Conservation (phyloP, 148 eudicot genomes). For the Silene uniflora region DNA sequence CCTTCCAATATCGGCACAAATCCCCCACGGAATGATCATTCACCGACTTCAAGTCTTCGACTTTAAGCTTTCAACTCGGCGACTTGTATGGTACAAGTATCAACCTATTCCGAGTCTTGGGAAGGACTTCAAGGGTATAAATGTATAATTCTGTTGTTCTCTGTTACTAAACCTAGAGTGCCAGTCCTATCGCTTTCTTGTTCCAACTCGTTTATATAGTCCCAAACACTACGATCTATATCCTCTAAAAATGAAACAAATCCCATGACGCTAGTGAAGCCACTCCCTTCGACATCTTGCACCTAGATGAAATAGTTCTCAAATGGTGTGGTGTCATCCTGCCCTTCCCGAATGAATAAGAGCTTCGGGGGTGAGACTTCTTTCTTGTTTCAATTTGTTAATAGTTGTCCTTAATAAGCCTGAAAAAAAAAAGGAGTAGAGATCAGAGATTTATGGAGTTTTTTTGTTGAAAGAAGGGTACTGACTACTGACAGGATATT, state of each 20-base stretch:
- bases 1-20: neutral
- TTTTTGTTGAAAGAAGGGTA: neutral
- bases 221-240: slow-evolving; percentile 58
- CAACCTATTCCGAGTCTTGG: neutral
- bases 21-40: neutral
- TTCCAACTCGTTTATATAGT: slow-evolving; percentile 65
- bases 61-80: neutral
- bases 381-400: slow-evolving; percentile 91
- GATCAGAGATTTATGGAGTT: neutral
- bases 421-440: slow-evolving; percentile 23
- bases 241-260: slow-evolving; percentile 97
- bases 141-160: slow-evolving; percentile 9
- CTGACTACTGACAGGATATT: too few relatives aligned
- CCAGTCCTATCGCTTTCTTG: slow-evolving; percentile 13
- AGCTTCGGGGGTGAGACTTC: slow-evolving; percentile 93
- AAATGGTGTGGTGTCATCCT: slow-evolving; percentile 78
- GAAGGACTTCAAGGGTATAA: neutral
- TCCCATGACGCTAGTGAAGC: slow-evolving; percentile 81
- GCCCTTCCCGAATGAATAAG: slow-evolving; percentile 75
- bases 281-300: slow-evolving; percentile 87
- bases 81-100: slow-evolving; percentile 1
- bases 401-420: slow-evolving; percentile 72
- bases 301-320: slow-evolving; percentile 94
- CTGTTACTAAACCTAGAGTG: slow-evolving; percentile 7
- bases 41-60: neutral